These are phyloP conservation scores for Dothistroma septosporum DNA, from an alignment of 2,329 filamentous ascomycete genomes.

Conservation along the genomic window DNA sequence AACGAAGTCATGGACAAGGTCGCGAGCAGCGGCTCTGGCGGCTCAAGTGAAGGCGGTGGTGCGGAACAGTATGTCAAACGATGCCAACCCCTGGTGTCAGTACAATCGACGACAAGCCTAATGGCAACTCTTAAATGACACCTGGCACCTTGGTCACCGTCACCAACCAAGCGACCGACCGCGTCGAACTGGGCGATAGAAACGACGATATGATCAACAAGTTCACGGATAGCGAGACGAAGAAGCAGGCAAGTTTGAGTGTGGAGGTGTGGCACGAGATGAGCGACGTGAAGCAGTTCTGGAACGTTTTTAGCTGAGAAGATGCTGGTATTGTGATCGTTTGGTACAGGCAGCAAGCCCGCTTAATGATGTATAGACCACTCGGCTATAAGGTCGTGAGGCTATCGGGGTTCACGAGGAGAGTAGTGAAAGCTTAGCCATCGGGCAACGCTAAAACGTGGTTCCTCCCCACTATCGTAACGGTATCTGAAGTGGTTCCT, in stretches of 20 bases:
- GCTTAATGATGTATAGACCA: neutral
- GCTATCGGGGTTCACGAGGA: no score
- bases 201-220: conserved; percentile 28
- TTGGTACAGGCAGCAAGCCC: neutral
- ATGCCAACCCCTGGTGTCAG: conserved; percentile 14
- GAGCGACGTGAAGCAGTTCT: no score
- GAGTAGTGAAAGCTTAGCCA: no score
- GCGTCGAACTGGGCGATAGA: conserved; percentile 22
- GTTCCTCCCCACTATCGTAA: neutral
- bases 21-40: conserved; percentile 13
- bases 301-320: no score
- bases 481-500: neutral
- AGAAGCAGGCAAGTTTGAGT: conserved; percentile 21
- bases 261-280: neutral
- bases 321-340: neutral
- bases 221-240: conserved; percentile 23
- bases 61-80: conserved; percentile 17
- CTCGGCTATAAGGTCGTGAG: neutral
- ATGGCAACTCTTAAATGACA: neutral
- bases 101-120: neutral
- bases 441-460: neutral
- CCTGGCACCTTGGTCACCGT: conserved; percentile 12
- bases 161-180: conserved; percentile 23
- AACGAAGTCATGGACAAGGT: conserved; percentile 25
- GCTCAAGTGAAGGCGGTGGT: conserved; percentile 16